Base-by-base conservation (phyloP, 768 basidiomycete genomes). In the Austroboletus festivus region DNA sequence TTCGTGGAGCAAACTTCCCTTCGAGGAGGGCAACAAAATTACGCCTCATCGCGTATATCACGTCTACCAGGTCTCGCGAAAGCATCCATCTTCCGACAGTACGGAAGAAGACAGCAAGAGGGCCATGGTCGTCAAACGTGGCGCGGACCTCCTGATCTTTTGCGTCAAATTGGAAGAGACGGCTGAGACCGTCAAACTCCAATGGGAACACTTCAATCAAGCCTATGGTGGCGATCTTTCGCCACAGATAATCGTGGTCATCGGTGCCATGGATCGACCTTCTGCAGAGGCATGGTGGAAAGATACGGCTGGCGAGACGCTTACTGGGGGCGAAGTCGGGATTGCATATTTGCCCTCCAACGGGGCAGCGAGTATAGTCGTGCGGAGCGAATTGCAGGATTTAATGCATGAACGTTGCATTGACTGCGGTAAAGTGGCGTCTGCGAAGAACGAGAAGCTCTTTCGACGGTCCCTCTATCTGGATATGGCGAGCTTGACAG, bases 201-300 rank as follows among this genome's bases (percentile, higher is more conserved):
- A 60, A 47, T 65, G 63, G 63, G 58, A 64, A 23, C 46, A 61
- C 38, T 64, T 64, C 50, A 50, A 55, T 40, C 18, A 48, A 30
- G 56, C 63, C 2, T 64, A 65, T 10, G 51, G 63, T 30, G 62
- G 62, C 9, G 56, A 63, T 21, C 54, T 64, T 24, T 55, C 62
- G 19, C 63, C 62, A 10, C 58, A 47, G 26, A 58, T 64, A 37
- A 46, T 65, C 19, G 44, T 64, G 24, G 51, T 64, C 15, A 23
- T 52, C 20, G 62, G 62, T 33, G 63, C 56, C 10, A 7, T 18
- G 8, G 31, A 47, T 35, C 54, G 52, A 35, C 0, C 2, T 4
- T 45, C 40, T 37, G 63, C 63, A 20, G 44, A 63, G n/a, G 16
- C 47, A 35, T 63, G 63, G 60, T 63, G 63, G 61, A 31, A 5